Evolutionary conservation across 2,329 filamentous ascomycete species (phyloP).

Genomic region (Sporothrix phasma): DNA sequence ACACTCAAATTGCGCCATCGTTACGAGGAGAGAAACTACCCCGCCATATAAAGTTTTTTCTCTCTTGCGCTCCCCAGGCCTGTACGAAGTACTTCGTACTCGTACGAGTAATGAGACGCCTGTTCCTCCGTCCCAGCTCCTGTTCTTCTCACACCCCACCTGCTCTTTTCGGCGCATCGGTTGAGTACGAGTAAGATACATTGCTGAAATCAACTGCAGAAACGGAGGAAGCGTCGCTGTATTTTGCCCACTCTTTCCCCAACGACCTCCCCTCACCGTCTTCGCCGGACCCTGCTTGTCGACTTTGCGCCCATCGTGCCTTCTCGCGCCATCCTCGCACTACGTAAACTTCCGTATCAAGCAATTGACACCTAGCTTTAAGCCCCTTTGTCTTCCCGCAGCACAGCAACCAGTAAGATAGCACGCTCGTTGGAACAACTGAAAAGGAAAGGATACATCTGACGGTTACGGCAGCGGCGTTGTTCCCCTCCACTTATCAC

Average conservation of each 20-base stretch:
- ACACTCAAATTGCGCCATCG: slow-evolving; percentile 8
- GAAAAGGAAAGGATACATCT: neutral
- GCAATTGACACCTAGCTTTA: neutral
- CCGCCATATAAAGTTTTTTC: slow-evolving; percentile 9
- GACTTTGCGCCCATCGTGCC: neutral
- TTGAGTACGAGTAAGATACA: neutral
- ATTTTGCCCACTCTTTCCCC: slow-evolving; percentile 2
- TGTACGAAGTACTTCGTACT: neutral
- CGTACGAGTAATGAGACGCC: too few species aligned
- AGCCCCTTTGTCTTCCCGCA: slow-evolving; percentile 6
- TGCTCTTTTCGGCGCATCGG: neutral
- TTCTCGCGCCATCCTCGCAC: neutral
- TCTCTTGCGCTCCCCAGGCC: neutral
- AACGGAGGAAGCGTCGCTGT: neutral
- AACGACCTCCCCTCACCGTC: slow-evolving; percentile 9
- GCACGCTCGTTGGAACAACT: neutral
- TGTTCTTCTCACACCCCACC: neutral
- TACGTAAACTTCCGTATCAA: slow-evolving; percentile 6
- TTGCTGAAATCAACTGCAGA: neutral
- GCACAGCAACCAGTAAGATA: slow-evolving; percentile 7
- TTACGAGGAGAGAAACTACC: slow-evolving; percentile 12
- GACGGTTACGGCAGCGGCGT: neutral
- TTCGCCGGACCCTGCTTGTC: neutral
- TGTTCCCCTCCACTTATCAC: slow-evolving; percentile 13
- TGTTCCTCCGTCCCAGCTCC: neutral